Percentiles rank a stretch among this genome's conserved stretches.
phyloP scores from a whole-genome alignment of 2,329 filamentous ascomycete genomes.

The Fonsecaea erecta region DNA sequence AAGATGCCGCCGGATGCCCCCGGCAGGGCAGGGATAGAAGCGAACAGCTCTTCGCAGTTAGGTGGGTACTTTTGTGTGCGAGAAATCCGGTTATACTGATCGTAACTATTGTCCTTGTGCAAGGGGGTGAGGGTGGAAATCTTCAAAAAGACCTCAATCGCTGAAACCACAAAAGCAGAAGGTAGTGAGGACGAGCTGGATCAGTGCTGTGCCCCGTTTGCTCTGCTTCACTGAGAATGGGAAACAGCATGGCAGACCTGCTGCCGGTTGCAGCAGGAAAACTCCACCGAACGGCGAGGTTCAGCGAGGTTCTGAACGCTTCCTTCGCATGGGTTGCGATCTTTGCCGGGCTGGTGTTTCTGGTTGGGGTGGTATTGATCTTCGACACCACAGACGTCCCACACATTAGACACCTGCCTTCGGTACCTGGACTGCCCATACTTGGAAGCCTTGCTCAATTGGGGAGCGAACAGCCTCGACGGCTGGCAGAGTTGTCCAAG shows the following conservation, averaged over 20 bases:
- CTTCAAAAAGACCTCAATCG: not conserved
- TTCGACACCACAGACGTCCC: slow-evolving; percentile 59
- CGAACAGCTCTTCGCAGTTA: no score
- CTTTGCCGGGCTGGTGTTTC: slow-evolving; percentile 44
- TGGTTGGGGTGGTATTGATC: slow-evolving; percentile 43
- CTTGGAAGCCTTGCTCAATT: slow-evolving; percentile 67
- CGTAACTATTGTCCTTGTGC: not conserved
- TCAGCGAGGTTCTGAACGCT: not conserved
- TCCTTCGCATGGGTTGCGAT: not conserved
- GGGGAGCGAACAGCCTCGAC: slow-evolving; percentile 60
- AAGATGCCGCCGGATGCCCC: slow-evolving; percentile 7
- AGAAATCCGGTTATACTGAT: no score
- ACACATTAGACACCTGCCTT: slow-evolving; percentile 64
- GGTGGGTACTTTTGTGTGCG: no score
- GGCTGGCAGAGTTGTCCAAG: slow-evolving; percentile 61
- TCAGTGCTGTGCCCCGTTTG: not conserved
- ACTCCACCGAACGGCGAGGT: slow-evolving; percentile 30
- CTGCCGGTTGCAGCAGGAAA: slow-evolving; percentile 9
- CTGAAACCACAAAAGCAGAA: no score
- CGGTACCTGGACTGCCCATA: slow-evolving; percentile 64
- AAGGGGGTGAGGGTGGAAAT: not conserved
- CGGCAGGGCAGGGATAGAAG: not conserved
- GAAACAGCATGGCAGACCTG: slow-evolving; percentile 8
- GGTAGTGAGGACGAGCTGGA: no score
- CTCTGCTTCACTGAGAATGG: not conserved